Evolutionary conservation across 208 protist species (phyloP).

Genomic region (Trichomonas gallinae): DNA sequence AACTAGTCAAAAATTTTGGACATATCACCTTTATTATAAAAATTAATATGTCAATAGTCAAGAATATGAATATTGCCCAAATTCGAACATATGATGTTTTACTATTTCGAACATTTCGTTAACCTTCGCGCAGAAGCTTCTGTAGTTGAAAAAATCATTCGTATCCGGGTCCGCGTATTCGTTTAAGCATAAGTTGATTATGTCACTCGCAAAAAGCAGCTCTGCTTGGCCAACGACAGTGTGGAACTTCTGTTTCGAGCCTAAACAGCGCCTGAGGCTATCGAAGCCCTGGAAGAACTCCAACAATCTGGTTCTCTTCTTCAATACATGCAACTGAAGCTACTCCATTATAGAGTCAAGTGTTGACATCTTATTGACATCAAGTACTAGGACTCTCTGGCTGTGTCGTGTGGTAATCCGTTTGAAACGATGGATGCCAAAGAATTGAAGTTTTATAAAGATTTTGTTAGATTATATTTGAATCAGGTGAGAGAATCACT

Average conservation of each 20-base stretch:
- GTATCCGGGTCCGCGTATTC: neutral
- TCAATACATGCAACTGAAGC: neutral
- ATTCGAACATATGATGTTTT: no score
- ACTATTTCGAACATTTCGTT: neutral
- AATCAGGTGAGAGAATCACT: no score
- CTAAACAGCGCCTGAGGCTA: neutral
- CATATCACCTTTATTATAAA: no score
- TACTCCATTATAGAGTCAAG: neutral
- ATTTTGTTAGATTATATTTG: no score
- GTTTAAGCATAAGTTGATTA: neutral
- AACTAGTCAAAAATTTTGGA: no score
- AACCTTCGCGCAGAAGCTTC: neutral
- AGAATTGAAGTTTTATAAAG: no score
- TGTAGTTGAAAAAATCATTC: conserved; percentile 5
- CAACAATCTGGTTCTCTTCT: neutral
- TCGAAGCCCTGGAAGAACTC: neutral
- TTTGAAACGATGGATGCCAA: neutral
- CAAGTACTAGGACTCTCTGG: neutral
- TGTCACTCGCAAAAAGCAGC: neutral
- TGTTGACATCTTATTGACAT: neutral
- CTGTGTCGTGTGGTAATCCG: neutral
- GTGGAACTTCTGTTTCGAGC: neutral
- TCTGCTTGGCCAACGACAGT: neutral
- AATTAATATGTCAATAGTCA: no score
- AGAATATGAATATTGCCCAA: no score